Evolutionary conservation across 2,329 filamentous ascomycete species (phyloP), one percentile per base, ranked within the genome.

Genomic region (Aureobasidium pullulans): DNA sequence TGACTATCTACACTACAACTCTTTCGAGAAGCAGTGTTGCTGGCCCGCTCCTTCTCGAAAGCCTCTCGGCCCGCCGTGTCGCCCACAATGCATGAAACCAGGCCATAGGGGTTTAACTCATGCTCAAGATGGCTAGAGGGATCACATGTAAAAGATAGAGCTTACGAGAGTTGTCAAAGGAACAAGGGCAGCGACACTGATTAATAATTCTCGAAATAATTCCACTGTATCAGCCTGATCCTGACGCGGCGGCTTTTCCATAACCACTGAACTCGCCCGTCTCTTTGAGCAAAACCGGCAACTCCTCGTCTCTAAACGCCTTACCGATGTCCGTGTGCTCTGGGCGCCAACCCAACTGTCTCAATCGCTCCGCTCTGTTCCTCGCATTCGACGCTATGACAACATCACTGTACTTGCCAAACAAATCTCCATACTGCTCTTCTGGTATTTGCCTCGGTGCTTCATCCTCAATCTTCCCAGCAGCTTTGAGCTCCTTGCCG

Each of bases 301-400:
- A 61, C 67, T 79, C 77, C 63, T 79, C 77, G 60, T 76, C 67
- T 10, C 69, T 60, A 50, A 69, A 75, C 48, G 71, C 73, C 19
- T 71, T 66, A 62, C 64, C 68, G 64, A 73, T 73, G 6, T 67
- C 67, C 68, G 78, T 79, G 68, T 79, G 76, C 10, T 62, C 65
- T 0, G 78, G 71, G 64, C 73, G 65, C 78, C 77, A 80, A 0
- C 77, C 76, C 59, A 80, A 58, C 61, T 70, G 68, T 16, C 75
- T 66, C 63, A 80, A 63, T 47, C 78, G 70, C n/a, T 73, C 71
- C 1, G 76, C 77, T 4, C 75, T 68, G 63, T 70, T 75, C 34
- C 77, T 69, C 23, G 72, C 72, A 62, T 79, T 79, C 36, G 71
- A 60, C 0, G 77, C 78, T 42, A 78, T 65, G 1, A 75, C 72